Base-by-base conservation (phyloP, 139 green algal species). In the Chlamydomonas asymmetrica region DNA sequence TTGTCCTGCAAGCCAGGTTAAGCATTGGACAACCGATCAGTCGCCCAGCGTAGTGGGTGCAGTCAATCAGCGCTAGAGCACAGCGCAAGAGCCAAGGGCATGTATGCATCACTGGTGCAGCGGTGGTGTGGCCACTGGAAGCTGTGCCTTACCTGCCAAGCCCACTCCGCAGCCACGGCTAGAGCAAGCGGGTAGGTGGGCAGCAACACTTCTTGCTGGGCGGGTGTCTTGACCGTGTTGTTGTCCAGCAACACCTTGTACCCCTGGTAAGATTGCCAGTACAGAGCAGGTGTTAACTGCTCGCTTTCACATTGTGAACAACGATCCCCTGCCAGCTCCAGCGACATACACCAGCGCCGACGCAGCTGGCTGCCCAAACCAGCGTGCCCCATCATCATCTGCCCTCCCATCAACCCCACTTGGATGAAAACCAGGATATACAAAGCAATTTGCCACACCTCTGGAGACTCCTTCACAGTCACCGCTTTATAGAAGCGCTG, bases 111-210 rank as follows among this genome's bases (percentile, higher is more conserved):
- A 52, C 18, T 25, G 13, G 45, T 52, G 13, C 45, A 52, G 18
- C 13, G 18, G 18, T 10, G 45, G 13, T 52, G 45, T 10, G 45
- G 13, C 13, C 45, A 25, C 45, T 52, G 18, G 13, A 52, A 25
- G 0, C 32, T 16, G 32, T 3, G 18, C 1, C 75, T 25, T 45
- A 91, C 90, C 84, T 97, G 93, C 88, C 88, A 97, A 74, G 97
- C 92, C 94, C 94, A 98, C 71, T 98, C 94, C 27, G 92, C 94
- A 25, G 93, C 94, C 18, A 98, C 86, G 10, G 93, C 94, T 16
- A 94, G 66, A 0, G 94, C 94, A 35, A 98, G 66, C 4, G 82
- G 67, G 0, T 63, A 59, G 0, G 81, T 91, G 9, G 94, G 94
- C 10, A 98, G 54, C 0, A 89, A 34, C 9, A 98, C 59, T 3